Conservation (phyloP, 768 basidiomycete genomes). For the Kwoniella shandongensis region DNA sequence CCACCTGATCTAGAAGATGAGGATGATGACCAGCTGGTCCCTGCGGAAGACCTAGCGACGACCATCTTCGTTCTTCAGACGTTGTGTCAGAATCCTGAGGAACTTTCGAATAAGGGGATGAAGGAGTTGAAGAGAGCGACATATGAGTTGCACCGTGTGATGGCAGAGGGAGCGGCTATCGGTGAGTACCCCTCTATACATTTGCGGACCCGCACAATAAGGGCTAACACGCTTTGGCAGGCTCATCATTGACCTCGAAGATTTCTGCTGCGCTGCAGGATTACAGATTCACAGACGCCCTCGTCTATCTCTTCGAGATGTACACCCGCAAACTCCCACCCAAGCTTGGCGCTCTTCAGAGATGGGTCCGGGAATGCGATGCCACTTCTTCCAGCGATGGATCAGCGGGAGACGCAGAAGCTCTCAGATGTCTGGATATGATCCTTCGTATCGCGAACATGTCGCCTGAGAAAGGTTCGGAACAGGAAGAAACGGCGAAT, state of each 20-base stretch:
- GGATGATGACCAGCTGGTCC: constrained; percentile 22
- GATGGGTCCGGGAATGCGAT: constrained; percentile 64
- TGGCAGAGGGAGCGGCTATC: constrained; percentile 36
- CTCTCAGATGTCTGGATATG: constrained; percentile 59
- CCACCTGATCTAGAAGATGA: constrained; percentile 9
- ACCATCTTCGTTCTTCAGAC: constrained; percentile 37
- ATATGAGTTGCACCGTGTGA: constrained; percentile 41
- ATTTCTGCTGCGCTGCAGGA: constrained; percentile 43
- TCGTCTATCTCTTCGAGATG: constrained; percentile 62
- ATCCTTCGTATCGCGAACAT: constrained; percentile 57
- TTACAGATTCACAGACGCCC: constrained; percentile 58
- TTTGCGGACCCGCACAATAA: background rate
- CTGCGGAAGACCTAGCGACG: constrained; percentile 41
- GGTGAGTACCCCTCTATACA: constrained; percentile 16
- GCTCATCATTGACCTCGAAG: constrained; percentile 37
- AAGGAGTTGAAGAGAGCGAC: constrained; percentile 46
- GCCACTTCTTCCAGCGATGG: constrained; percentile 58
- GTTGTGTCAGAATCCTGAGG: constrained; percentile 39
- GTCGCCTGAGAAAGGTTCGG: constrained; percentile 2
- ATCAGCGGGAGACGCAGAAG: constrained; percentile 56
- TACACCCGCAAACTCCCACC: constrained; percentile 58
- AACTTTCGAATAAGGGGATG: constrained; percentile 30
- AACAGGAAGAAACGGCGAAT: constrained; percentile 5
- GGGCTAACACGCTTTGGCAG: constrained; percentile 3
- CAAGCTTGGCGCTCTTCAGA: constrained; percentile 61